Evolutionary conservation across 2,329 filamentous ascomycete species (phyloP), one percentile per base, ranked within the genome.

Genomic region (Xylaria digitata): DNA sequence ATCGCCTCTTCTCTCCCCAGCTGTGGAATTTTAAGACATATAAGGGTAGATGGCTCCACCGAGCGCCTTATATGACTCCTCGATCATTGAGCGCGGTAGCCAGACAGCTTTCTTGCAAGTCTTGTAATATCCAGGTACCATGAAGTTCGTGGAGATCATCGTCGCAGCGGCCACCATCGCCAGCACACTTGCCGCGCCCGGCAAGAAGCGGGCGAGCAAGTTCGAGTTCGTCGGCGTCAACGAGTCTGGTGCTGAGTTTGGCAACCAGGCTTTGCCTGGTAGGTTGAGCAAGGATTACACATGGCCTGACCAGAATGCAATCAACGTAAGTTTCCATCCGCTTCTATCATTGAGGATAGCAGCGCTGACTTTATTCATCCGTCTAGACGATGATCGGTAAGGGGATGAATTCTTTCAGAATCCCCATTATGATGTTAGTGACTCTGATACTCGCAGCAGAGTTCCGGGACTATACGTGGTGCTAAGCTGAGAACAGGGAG

Each of bases 191-290:
- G 78, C 79, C 8, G 75, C 72, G 19, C 75, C 77, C 1, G 70
- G 73, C 11, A 68, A 67, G 66, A 80, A 80, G 72, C 76, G 79
- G 26, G 76, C 75, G 17, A 74, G 72, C 71, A 76, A 75, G 64
- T 78, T 80, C 65, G 69, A 77, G 66, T 80, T 78, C 61, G 74
- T 76, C 23, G 78, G 78, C 30, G 74, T 78, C 68, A 80, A 76
- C 48, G 74, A 77, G 69, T 74, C 86, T 21, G 88, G 87, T 13
- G 87, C 87, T 48, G 89, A 91, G 71, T 90, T 90, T 66, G 88
- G 88, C 46, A 81, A 85, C 65, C 78, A 74, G 26, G 83, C 80
- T 59, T 79, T 89, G 37, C 88, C 88, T 1, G 88, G 88, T 9
- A 77, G 77, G 1, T 80, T 86, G 62, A 83, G 82, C 56, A 89